Base-by-base conservation (phyloP, 1,284 basidiomycete species). In the Boletus sp. region DNA sequence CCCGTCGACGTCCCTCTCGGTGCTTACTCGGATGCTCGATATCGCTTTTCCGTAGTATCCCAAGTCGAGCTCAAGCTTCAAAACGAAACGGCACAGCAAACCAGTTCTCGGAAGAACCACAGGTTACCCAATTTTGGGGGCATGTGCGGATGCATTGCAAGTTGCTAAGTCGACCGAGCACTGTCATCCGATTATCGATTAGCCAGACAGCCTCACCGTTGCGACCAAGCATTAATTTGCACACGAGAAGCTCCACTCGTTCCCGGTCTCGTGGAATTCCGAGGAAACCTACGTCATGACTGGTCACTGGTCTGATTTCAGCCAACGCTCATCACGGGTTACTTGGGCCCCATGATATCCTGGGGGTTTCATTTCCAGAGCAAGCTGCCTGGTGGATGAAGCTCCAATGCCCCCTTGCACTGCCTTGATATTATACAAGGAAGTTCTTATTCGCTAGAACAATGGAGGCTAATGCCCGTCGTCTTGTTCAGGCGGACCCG, bases 361-460 rank as follows among this genome's bases (percentile, higher is more conserved):
- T 13, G 10, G 17, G 33, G 22, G 30, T 44, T 42, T 20, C 54
- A 29, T 49, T 16, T 23, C 29, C 40, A 22, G 35, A 35, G 33
- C 8, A 25, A 27, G 33, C 40, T 34, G 38, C 34, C 30, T 26
- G 22, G 38, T 35, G 56, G 42, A 46, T 51, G 41, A 25, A 22
- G 40, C 36, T 20, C 34, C 54, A 46, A 39, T 27, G 12, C 38
- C 34, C 39, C 35, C 32, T 22, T 30, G 41, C 52, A 51, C 50
- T 38, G 39, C 55, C 44, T 29, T 52, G 40, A 36, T 41, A 33
- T 38, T 33, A 41, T 34, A n/a, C 17, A 25, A 30, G 43, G 19
- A 38, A 46, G 29, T 39, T 14, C 12, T 34, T 29, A 39, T 39
- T 48, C 43, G 36, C 44, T 22, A 14, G 23, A 35, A 22, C 37